Percentiles rank a stretch among this genome's conserved stretches.
Evolutionary conservation across 805 yeast genomes (phyloP).

Genomic region (Sugiyamaella valdiviana): DNA sequence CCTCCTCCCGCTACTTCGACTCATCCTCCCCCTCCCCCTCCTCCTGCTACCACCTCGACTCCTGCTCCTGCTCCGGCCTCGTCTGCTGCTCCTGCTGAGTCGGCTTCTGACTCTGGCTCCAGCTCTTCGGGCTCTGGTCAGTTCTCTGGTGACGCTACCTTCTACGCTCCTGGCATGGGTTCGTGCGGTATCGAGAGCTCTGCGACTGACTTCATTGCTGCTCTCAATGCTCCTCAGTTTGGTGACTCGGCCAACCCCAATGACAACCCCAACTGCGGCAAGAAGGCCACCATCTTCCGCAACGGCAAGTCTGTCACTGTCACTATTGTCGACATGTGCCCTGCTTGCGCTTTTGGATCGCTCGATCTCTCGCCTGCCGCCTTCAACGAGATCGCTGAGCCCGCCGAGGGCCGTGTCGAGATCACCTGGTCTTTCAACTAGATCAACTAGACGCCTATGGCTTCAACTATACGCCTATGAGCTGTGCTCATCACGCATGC

Average conservation of each 20-base stretch:
- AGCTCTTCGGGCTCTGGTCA: slow-evolving; percentile 22
- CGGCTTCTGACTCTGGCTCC: slow-evolving; percentile 11
- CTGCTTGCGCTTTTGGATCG: slow-evolving; percentile 44
- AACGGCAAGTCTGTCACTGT: slow-evolving; percentile 49
- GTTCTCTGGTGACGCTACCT: slow-evolving; percentile 21
- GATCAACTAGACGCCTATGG: background rate
- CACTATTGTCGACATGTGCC: slow-evolving; percentile 52
- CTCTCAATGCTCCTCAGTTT: slow-evolving; percentile 34
- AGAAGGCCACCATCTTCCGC: slow-evolving; percentile 24
- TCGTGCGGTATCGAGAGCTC: slow-evolving; percentile 48
- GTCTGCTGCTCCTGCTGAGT: slow-evolving; percentile 15
- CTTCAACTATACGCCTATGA: background rate
- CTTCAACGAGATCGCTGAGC: slow-evolving; percentile 45
- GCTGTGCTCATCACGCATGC: background rate
- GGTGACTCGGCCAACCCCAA: slow-evolving; percentile 16
- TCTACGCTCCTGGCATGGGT: slow-evolving; percentile 34
- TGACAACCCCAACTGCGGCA: slow-evolving; percentile 15
- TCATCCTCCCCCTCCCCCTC: slow-evolving; percentile 9
- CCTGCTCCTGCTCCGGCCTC: slow-evolving; percentile 5
- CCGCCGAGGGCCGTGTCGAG: slow-evolving; percentile 47
- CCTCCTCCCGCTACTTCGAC: slow-evolving; percentile 13
- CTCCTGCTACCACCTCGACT: slow-evolving; percentile 1
- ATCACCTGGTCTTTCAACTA: slow-evolving; percentile 40
- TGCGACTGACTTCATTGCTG: slow-evolving; percentile 48
- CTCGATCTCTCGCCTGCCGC: slow-evolving; percentile 59